Evolutionary conservation across 2,329 filamentous ascomycete genomes (phyloP).

Genomic region (Neocatenulostroma microsporum): DNA sequence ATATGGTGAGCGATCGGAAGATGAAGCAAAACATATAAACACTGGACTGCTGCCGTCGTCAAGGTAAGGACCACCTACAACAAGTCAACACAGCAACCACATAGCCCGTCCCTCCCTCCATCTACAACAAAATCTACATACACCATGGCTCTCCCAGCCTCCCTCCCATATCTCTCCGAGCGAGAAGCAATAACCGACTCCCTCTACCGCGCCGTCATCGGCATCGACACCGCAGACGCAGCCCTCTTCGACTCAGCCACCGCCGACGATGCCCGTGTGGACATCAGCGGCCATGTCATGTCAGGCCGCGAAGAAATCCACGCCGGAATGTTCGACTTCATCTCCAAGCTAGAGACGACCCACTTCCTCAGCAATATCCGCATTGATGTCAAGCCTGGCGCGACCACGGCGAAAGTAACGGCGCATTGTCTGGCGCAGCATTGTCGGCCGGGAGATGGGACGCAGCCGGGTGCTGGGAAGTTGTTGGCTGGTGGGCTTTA

Average conservation of each 20-base stretch:
- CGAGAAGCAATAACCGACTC: constrained; percentile 30
- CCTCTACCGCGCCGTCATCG: constrained; percentile 23
- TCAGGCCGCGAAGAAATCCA: constrained; percentile 19
- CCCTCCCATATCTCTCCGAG: constrained; percentile 13
- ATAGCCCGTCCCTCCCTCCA: no score
- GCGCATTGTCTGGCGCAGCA: constrained; percentile 25
- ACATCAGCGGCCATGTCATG: constrained; percentile 16
- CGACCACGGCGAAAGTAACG: constrained; percentile 21
- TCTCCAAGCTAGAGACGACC: constrained; percentile 27
- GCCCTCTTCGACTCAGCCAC: constrained; percentile 27
- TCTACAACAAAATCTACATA: neutral
- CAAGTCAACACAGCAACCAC: no score
- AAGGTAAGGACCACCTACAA: no score
- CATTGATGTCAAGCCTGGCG: constrained; percentile 22
- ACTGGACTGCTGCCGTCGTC: no score
- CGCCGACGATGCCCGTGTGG: constrained; percentile 17
- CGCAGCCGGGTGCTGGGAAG: constrained; percentile 16
- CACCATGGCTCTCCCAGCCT: constrained; percentile 5
- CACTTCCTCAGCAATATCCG: constrained; percentile 28
- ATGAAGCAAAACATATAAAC: no score
- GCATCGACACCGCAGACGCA: constrained; percentile 24
- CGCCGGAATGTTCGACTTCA: constrained; percentile 9
- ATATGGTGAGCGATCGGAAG: no score
- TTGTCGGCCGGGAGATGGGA: constrained; percentile 21
- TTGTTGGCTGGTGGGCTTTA: constrained; percentile 26